Conservation (phyloP, 208 protist genomes). For the Entamoeba histolytica region DNA sequence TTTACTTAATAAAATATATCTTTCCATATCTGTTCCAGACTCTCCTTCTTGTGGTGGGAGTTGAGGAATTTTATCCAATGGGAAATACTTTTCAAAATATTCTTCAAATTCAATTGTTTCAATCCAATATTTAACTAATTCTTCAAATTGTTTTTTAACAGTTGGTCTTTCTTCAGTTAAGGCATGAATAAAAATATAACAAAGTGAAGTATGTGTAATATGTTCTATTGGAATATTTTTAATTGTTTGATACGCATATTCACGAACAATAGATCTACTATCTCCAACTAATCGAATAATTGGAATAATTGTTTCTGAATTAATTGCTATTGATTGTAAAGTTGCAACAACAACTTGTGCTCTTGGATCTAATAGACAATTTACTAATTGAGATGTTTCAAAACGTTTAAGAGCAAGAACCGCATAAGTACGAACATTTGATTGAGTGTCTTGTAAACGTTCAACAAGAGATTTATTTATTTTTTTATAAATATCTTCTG, state of each 20-base stretch:
- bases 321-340: background rate
- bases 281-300: background rate
- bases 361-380: background rate
- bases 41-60: background rate
- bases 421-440: background rate
- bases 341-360: background rate
- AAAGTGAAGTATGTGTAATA: background rate
- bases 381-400: background rate
- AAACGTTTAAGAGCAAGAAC: background rate
- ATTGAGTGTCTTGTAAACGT: background rate
- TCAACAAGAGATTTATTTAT: background rate
- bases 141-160: background rate
- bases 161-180: background rate
- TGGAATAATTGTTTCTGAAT: background rate
- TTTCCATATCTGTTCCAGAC: background rate
- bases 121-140: background rate
- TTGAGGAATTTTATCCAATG: background rate
- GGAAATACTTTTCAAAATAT: background rate
- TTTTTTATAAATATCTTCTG: background rate
- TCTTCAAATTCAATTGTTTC: background rate
- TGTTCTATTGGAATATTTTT: background rate
- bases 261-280: background rate
- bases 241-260: background rate
- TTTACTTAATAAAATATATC: background rate
- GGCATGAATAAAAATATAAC: background rate